A percentile compares a stretch with the other conserved stretches of the same genome.
Conservation (phyloP, 495 filamentous ascomycete species). For the Penicillium alfredii region DNA sequence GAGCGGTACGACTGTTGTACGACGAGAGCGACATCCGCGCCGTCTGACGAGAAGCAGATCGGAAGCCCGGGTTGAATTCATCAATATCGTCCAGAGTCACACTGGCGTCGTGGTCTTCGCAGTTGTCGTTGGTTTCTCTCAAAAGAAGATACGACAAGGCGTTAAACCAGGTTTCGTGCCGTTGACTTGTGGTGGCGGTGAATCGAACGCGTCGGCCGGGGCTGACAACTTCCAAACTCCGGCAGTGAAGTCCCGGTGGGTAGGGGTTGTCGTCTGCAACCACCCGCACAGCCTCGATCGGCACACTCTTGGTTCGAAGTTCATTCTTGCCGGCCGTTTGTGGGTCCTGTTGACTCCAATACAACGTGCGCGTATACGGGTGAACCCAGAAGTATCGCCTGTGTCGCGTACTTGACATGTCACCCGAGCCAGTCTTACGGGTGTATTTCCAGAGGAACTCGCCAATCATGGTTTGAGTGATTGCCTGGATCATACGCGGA, state of each 20-base stretch:
- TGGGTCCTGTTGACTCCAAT: slow-evolving; percentile 94
- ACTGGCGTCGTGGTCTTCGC: slow-evolving; percentile 54
- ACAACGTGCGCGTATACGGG: slow-evolving; percentile 91
- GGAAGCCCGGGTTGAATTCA: slow-evolving; percentile 77
- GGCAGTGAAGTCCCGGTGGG: slow-evolving; percentile 88
- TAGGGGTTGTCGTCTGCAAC: slow-evolving; percentile 95
- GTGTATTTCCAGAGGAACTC: slow-evolving; percentile 99
- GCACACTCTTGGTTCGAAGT: slow-evolving; percentile 86
- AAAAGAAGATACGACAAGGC: slow-evolving; percentile 88
- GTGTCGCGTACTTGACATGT: slow-evolving; percentile 83
- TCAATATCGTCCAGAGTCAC: slow-evolving; percentile 72
- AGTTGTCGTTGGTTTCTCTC: slow-evolving; percentile 56
- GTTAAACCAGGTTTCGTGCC: slow-evolving; percentile 99
- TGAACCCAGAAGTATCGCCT: slow-evolving; percentile 98
- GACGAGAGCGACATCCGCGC: slow-evolving; percentile 72
- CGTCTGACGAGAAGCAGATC: slow-evolving; percentile 48
- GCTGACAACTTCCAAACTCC: slow-evolving; percentile 85
- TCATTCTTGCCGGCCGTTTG: slow-evolving; percentile 68
- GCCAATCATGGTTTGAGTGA: slow-evolving; percentile 99
- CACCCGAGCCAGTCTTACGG: slow-evolving; percentile 76
- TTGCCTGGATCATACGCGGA: slow-evolving; percentile 97
- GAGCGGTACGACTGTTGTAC: slow-evolving; percentile 66
- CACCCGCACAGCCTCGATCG: slow-evolving; percentile 87
- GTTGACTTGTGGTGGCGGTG: slow-evolving; percentile 85
- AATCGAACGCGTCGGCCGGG: slow-evolving; percentile 85